Conservation (phyloP, 306 rosid genomes). For the Acacia acuminata region DNA sequence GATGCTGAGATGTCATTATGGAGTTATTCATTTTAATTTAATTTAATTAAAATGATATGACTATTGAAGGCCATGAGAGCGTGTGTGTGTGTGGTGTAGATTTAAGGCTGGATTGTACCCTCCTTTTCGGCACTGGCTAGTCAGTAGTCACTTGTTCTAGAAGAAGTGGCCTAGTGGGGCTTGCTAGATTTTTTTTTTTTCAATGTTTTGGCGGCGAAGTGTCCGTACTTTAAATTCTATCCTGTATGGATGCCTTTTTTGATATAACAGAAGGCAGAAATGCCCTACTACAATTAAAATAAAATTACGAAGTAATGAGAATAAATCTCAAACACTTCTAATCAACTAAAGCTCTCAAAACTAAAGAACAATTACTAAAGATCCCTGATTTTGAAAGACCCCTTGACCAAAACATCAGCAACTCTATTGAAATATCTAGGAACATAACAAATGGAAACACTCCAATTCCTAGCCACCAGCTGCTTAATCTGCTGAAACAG, state of each 20-base stretch:
- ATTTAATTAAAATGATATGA: neutral
- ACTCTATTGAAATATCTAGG: too few relatives aligned
- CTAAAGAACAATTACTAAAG: too few relatives aligned
- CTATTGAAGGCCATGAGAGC: neutral
- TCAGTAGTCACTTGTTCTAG: neutral
- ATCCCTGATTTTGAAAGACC: too few relatives aligned
- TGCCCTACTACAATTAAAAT: too few relatives aligned
- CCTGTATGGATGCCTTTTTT: conserved; percentile 23
- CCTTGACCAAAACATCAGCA: too few relatives aligned
- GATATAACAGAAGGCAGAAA: too few relatives aligned
- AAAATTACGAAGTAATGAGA: too few relatives aligned
- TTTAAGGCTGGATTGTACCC: neutral
- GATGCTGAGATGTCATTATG: conserved; percentile 62
- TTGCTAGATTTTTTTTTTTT: neutral
- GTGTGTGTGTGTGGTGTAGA: neutral
- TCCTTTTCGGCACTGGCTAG: neutral
- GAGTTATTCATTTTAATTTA: conserved; percentile 51
- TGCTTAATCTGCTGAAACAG: too few relatives aligned
- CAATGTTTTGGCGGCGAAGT: neutral
- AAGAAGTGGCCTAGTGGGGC: neutral
- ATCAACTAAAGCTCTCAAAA: too few relatives aligned
- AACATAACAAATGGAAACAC: too few relatives aligned
- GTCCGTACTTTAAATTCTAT: conserved; percentile 15
- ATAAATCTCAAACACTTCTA: too few relatives aligned
- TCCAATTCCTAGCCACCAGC: too few relatives aligned